phyloP scores from a whole-genome alignment of 345 rosid species.

The Eucalyptus marginata region DNA sequence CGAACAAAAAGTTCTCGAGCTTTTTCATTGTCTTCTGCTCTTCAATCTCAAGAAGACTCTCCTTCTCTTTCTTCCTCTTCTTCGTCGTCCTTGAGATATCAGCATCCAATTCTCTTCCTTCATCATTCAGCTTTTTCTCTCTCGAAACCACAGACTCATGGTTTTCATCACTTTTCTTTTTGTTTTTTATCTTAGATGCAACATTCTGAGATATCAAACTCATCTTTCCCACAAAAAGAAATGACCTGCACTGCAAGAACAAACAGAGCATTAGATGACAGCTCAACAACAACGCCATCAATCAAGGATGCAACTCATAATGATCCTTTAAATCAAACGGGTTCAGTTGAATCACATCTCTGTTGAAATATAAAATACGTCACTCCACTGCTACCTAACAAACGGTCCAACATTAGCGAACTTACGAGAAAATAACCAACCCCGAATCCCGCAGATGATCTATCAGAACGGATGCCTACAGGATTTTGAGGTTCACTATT shows the following conservation, averaged over 20 bases:
- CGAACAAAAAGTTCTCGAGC: constrained; percentile 67
- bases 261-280: background rate
- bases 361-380: background rate
- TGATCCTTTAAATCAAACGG: background rate
- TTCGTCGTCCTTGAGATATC: constrained; percentile 28
- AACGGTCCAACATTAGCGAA: background rate
- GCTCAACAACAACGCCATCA: background rate
- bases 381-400: background rate
- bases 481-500: background rate
- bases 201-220: constrained; percentile 59
- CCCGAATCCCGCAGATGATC: background rate
- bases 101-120: constrained; percentile 14
- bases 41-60: constrained; percentile 28
- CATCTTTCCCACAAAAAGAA: constrained; percentile 14
- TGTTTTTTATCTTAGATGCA: constrained; percentile 8
- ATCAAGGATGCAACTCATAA: background rate
- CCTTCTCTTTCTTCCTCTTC: constrained; percentile 35
- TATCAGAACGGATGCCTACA: background rate
- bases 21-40: constrained; percentile 54
- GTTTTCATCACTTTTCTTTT: constrained; percentile 9
- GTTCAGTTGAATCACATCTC: background rate
- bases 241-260: background rate
- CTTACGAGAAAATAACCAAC: background rate
- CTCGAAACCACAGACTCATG: constrained; percentile 8
- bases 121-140: constrained; percentile 7